Conservation (phyloP, 2,329 filamentous ascomycete species). For the Clonostachys rhizophaga region DNA sequence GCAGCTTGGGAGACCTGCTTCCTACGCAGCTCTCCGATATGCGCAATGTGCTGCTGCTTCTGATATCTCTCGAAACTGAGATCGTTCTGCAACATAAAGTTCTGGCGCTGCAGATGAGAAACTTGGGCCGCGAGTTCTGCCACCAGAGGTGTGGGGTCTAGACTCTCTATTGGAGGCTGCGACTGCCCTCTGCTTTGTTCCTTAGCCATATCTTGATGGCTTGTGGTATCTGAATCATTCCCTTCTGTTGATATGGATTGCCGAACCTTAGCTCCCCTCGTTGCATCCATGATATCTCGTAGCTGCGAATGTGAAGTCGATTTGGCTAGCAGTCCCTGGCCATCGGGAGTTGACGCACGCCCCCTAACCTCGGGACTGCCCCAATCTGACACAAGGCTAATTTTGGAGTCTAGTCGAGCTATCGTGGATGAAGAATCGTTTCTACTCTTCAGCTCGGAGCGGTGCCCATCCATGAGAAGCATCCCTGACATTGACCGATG, state of each 20-base stretch:
- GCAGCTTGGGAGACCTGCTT: conserved; percentile 73
- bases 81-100: conserved; percentile 74
- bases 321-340: conserved; percentile 37
- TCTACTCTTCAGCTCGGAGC: too few relatives aligned
- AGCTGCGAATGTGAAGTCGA: conserved; percentile 50
- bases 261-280: too few relatives aligned
- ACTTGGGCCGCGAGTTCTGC: conserved; percentile 30
- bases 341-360: conserved; percentile 42
- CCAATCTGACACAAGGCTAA: conserved; percentile 43
- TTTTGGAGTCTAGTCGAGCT: conserved; percentile 38
- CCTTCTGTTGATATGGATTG: too few relatives aligned
- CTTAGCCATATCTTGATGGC: conserved; percentile 38
- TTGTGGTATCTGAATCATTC: conserved; percentile 53
- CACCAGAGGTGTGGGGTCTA: conserved; percentile 1
- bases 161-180: conserved; percentile 3
- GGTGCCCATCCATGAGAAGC: too few relatives aligned
- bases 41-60: conserved; percentile 76
- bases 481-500: background rate
- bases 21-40: conserved; percentile 74
- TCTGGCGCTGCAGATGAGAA: conserved; percentile 63
- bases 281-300: conserved; percentile 54
- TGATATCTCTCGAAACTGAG: conserved; percentile 80
- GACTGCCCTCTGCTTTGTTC: conserved; percentile 21
- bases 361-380: conserved; percentile 33
- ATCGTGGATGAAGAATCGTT: conserved; percentile 12